Percentiles rank a stretch among this genome's conserved stretches.
These are phyloP conservation scores for Sarocladiaceae sp. DNA, from an alignment of 2,329 filamentous ascomycete genomes.

Conservation along the genomic window DNA sequence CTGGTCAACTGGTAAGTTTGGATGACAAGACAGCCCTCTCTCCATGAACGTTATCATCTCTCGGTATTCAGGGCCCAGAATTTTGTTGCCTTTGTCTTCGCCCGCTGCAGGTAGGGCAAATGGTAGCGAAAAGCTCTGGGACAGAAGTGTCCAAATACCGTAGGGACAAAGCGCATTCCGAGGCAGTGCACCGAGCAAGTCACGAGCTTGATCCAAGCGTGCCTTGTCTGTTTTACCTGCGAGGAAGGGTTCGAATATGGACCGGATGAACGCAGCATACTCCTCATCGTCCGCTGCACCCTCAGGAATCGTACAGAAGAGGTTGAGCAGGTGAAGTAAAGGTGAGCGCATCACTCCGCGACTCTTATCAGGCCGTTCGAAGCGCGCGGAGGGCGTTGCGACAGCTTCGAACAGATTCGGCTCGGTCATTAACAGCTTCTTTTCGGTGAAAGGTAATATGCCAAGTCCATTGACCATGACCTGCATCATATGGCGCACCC, in stretches of 20 bases:
- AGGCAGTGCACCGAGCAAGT: slow-evolving; percentile 47
- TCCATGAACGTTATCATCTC: slow-evolving; percentile 65
- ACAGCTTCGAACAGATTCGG: slow-evolving; percentile 57
- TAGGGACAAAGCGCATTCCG: slow-evolving; percentile 40
- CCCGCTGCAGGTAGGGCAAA: slow-evolving; percentile 16
- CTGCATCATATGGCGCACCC: slow-evolving; percentile 46
- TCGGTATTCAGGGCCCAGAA: slow-evolving; percentile 65
- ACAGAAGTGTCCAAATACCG: slow-evolving; percentile 48
- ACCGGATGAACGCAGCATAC: slow-evolving; percentile 41
- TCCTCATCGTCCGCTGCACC: slow-evolving; percentile 43
- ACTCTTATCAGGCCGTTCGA: slow-evolving; percentile 47
- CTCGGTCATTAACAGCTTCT: slow-evolving; percentile 45
- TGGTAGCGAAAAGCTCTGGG: slow-evolving; percentile 33
- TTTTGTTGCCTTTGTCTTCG: slow-evolving; percentile 29
- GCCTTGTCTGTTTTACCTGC: slow-evolving; percentile 39
- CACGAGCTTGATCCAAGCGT: slow-evolving; percentile 42
- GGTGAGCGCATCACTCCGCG: slow-evolving; percentile 52
- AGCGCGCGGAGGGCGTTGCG: slow-evolving; percentile 62
- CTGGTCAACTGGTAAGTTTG: slow-evolving; percentile 39
- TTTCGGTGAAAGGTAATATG: slow-evolving; percentile 59
- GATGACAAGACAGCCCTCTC: slow-evolving; percentile 49
- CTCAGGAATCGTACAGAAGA: slow-evolving; percentile 49
- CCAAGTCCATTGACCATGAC: slow-evolving; percentile 50
- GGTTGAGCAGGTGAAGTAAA: slow-evolving; percentile 60
- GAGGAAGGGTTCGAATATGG: slow-evolving; percentile 57